Evolutionary conservation across 305 asterid species (phyloP).

Genomic region (Andrographis paniculata): DNA sequence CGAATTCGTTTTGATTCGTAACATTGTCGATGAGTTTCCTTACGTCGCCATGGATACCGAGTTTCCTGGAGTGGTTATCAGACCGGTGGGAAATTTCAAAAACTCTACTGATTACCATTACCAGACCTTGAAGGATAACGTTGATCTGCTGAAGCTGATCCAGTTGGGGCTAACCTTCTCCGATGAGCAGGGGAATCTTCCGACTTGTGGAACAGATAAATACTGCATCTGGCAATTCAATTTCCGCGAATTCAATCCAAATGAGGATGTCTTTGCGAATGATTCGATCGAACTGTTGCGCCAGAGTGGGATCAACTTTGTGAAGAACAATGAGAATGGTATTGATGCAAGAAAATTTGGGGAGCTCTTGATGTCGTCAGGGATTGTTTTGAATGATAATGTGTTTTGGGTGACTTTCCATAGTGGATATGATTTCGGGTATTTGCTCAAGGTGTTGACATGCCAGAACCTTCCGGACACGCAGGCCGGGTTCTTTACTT

Average conservation of each 20-base stretch:
- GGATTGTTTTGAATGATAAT: slow-evolving; percentile 47
- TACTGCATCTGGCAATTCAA: slow-evolving; percentile 63
- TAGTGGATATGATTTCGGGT: slow-evolving; percentile 63
- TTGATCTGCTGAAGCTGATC: slow-evolving; percentile 55
- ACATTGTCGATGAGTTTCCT: slow-evolving; percentile 49
- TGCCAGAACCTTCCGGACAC: slow-evolving; percentile 43
- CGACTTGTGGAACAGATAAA: slow-evolving; percentile 46
- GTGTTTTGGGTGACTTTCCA: slow-evolving; percentile 60
- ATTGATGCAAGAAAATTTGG: slow-evolving; percentile 44
- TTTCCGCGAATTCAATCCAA: slow-evolving; percentile 47
- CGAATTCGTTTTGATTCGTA: slow-evolving; percentile 52
- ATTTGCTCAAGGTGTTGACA: slow-evolving; percentile 49
- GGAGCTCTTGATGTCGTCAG: slow-evolving; percentile 64
- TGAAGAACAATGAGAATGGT: slow-evolving; percentile 43
- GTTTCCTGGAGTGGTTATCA: slow-evolving; percentile 56
- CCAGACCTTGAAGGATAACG: slow-evolving; percentile 54
- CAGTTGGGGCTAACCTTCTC: slow-evolving; percentile 56
- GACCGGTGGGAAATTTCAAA: slow-evolving; percentile 61
- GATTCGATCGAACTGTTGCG: slow-evolving; percentile 56
- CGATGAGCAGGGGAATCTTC: slow-evolving; percentile 51
- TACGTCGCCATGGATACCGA: slow-evolving; percentile 69
- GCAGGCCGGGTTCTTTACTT: slow-evolving; percentile 33
- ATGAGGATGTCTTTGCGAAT: slow-evolving; percentile 49
- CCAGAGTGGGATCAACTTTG: slow-evolving; percentile 52
- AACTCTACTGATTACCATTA: slow-evolving; percentile 47